Conservation (phyloP, 441 rosid genomes). For the Arabidopsis lyrata region DNA sequence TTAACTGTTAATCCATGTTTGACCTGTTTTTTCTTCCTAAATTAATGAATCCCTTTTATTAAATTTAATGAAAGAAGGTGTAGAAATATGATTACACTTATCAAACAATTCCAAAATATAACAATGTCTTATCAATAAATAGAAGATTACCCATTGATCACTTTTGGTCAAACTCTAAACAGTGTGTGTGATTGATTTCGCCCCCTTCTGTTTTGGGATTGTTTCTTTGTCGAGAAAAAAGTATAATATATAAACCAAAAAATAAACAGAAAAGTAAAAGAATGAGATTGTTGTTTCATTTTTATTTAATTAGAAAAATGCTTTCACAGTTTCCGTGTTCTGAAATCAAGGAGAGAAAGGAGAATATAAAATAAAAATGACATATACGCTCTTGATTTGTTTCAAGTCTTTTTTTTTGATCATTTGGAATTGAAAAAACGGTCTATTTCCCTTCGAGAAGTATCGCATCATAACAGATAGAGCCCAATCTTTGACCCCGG, state of each 20-base stretch:
- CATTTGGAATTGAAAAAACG: too few relatives aligned
- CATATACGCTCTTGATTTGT: too few relatives aligned
- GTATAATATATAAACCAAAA: slow-evolving; percentile 12
- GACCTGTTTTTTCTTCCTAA: slow-evolving; percentile 2
- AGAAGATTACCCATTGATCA: slow-evolving; percentile 17
- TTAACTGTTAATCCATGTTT: slow-evolving; percentile 19
- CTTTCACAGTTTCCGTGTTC: slow-evolving; percentile 2
- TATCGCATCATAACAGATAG: too few relatives aligned
- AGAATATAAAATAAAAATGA: too few relatives aligned
- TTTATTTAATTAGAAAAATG: not conserved
- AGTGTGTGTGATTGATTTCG: slow-evolving; percentile 25
- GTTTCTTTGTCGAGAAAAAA: slow-evolving; percentile 32
- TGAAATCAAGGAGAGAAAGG: too few relatives aligned
- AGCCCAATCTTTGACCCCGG: too few relatives aligned
- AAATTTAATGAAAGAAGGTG: slow-evolving; percentile 10
- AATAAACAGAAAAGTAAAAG: slow-evolving; percentile 22
- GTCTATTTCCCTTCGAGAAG: too few relatives aligned
- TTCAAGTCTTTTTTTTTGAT: too few relatives aligned
- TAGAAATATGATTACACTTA: slow-evolving; percentile 15
- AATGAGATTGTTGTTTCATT: not conserved
- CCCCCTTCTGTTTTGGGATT: slow-evolving; percentile 3
- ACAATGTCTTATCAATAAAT: slow-evolving; percentile 17
- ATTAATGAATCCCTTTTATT: slow-evolving; percentile 3
- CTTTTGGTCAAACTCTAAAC: slow-evolving; percentile 39
- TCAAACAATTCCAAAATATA: slow-evolving; percentile 17